Percentiles rank a stretch among this genome's conserved stretches.
Conservation (phyloP, 2,329 filamentous ascomycete species). For the Microdochium bolleyi region DNA sequence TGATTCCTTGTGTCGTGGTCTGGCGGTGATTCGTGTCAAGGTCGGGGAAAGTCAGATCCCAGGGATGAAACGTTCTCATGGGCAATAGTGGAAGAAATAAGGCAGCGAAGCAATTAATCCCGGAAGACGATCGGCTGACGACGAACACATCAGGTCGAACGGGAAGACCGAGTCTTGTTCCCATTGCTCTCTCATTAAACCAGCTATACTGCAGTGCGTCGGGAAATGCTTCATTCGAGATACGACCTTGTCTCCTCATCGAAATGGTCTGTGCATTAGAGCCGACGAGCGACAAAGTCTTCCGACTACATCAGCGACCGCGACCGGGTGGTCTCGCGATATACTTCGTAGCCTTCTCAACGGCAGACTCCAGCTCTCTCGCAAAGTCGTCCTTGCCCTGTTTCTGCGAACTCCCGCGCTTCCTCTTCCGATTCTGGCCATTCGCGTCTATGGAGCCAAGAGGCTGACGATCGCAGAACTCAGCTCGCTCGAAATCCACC, state of each 20-base stretch:
- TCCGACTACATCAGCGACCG: not conserved
- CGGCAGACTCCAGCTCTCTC: conserved; percentile 5
- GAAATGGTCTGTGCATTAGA: not conserved
- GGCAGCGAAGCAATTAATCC: not conserved
- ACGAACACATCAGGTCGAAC: not conserved
- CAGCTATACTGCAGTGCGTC: not conserved
- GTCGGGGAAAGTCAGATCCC: not conserved
- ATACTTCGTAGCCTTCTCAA: not conserved
- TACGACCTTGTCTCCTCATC: not conserved
- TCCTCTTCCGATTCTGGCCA: conserved; percentile 12
- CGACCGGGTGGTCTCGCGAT: not conserved
- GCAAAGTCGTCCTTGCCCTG: conserved; percentile 10
- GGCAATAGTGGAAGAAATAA: not conserved
- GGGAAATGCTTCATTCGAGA: not conserved
- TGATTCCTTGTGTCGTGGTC: not conserved
- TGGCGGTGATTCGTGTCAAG: not conserved
- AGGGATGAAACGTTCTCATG: not conserved
- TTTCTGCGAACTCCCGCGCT: conserved; percentile 7
- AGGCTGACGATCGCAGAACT: conserved; percentile 10
- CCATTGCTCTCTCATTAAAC: not conserved
- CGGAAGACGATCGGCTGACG: not conserved
- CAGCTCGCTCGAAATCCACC: conserved; percentile 6
- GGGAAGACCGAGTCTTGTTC: not conserved
- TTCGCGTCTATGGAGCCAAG: conserved; percentile 10
- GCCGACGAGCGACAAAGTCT: not conserved